These are phyloP conservation scores for Pythium guiyangense DNA, from an alignment of 352 stramenopile species.

Conservation along the genomic window DNA sequence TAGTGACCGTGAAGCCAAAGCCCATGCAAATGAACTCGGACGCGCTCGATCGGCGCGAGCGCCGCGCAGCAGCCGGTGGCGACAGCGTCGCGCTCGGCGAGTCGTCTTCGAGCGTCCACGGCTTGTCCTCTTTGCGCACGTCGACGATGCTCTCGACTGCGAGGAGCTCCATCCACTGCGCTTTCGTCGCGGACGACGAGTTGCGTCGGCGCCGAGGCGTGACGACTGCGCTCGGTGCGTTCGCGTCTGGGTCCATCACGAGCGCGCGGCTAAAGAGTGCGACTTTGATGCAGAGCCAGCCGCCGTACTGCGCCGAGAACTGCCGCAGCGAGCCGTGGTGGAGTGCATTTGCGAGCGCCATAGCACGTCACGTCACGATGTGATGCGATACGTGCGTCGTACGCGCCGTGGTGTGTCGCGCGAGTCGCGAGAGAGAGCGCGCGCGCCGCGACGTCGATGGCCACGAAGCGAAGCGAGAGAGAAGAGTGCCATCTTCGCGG, in stretches of 20 bases:
- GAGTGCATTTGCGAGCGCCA: slow-evolving; percentile 29
- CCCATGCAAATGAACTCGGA: slow-evolving; percentile 17
- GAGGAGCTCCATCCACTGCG: slow-evolving; percentile 44
- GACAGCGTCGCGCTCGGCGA: slow-evolving; percentile 4
- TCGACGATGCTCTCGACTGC: slow-evolving; percentile 24
- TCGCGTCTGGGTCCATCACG: slow-evolving; percentile 44
- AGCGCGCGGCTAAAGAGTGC: slow-evolving; percentile 42
- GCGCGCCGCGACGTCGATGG: no score
- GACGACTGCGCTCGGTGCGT: slow-evolving; percentile 17
- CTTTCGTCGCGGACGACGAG: slow-evolving; percentile 34
- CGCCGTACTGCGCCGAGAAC: slow-evolving; percentile 48
- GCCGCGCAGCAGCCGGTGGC: slow-evolving; percentile 10
- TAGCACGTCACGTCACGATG: background rate
- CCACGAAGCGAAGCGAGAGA: no score
- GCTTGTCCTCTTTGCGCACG: slow-evolving; percentile 27
- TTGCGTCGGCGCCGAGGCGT: slow-evolving; percentile 40
- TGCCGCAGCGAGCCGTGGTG: slow-evolving; percentile 36
- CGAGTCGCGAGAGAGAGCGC: background rate
- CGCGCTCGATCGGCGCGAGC: slow-evolving; percentile 15
- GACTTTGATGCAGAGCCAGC: slow-evolving; percentile 40
- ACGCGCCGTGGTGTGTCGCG: background rate
- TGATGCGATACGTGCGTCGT: background rate
- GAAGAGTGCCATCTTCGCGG: no score
- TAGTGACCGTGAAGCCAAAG: slow-evolving; percentile 34
- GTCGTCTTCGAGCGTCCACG: slow-evolving; percentile 15